Conservation (phyloP, 2,329 filamentous ascomycete genomes). For the Fusarium lateritium region DNA sequence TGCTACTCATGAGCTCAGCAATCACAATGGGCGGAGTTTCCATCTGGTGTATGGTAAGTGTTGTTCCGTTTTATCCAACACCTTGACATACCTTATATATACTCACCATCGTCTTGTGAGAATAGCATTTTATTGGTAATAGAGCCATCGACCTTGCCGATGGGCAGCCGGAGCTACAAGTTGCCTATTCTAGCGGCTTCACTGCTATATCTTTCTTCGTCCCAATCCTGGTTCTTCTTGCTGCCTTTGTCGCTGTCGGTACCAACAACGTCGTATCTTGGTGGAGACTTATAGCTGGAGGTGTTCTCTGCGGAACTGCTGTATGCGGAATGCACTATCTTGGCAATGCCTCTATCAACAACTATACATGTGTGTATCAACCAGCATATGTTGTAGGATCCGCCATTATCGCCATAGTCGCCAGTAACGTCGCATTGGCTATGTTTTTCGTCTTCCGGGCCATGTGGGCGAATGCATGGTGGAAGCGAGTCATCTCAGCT, state of each 20-base stretch:
- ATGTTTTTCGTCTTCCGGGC: conserved; percentile 85
- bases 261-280: conserved; percentile 70
- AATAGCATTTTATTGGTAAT: conserved; percentile 75
- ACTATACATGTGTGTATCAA: conserved; percentile 78
- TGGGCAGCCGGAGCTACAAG: conserved; percentile 74
- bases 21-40: conserved; percentile 81
- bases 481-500: conserved; percentile 78
- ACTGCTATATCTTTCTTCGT: conserved; percentile 86
- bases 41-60: conserved; percentile 78
- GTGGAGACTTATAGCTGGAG: conserved; percentile 73
- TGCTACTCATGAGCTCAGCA: conserved; percentile 74
- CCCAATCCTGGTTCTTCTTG: conserved; percentile 80
- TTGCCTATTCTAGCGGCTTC: conserved; percentile 79
- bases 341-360: conserved; percentile 85
- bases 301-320: conserved; percentile 78
- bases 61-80: not conserved
- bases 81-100: conserved; percentile 6
- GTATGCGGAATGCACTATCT: conserved; percentile 91
- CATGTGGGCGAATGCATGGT: conserved; percentile 84
- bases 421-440: conserved; percentile 77
- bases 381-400: conserved; percentile 75
- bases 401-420: conserved; percentile 78
- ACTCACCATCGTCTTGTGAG: conserved; percentile 6
- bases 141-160: conserved; percentile 80
- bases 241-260: conserved; percentile 80